These are phyloP conservation scores for Cyphellophora europaea DNA, from an alignment of 2,329 filamentous ascomycete species.

Conservation along the genomic window DNA sequence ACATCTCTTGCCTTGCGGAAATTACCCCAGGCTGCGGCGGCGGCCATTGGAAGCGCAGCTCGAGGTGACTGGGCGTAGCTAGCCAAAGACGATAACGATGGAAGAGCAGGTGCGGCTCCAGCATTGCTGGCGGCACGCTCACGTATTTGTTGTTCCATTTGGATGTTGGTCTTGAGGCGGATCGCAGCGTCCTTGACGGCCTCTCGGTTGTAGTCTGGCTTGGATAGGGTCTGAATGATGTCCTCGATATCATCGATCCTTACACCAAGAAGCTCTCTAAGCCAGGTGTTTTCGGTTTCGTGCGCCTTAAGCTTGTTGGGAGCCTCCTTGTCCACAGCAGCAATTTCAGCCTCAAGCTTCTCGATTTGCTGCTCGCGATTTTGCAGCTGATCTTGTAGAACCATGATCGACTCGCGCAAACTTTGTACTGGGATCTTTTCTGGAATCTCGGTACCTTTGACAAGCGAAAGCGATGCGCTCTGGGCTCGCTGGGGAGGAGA, in stretches of 20 bases:
- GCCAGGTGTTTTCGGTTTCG: constrained; percentile 89
- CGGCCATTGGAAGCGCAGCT: constrained; percentile 66
- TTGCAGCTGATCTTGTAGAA: constrained; percentile 92
- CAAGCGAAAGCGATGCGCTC: constrained; percentile 38
- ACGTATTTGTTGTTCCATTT: constrained; percentile 96
- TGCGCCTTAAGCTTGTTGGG: constrained; percentile 77
- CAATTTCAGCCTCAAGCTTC: constrained; percentile 64
- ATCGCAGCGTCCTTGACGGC: constrained; percentile 84
- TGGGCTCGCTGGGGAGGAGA: constrained; percentile 30
- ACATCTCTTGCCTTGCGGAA: constrained; percentile 67
- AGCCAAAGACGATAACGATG: constrained; percentile 68
- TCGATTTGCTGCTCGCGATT: constrained; percentile 88
- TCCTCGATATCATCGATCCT: constrained; percentile 87
- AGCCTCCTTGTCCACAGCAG: constrained; percentile 64
- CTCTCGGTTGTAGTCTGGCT: constrained; percentile 66
- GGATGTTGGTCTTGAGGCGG: constrained; percentile 81
- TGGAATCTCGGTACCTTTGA: constrained; percentile 44
- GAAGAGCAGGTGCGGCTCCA: constrained; percentile 55
- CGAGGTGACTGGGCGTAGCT: constrained; percentile 64
- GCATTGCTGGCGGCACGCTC: constrained; percentile 62
- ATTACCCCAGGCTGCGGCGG: constrained; percentile 94
- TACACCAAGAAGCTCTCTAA: constrained; percentile 85
- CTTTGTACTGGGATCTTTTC: constrained; percentile 93
- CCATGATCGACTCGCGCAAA: constrained; percentile 88
- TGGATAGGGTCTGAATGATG: constrained; percentile 70